phyloP scores from a whole-genome alignment of 371 early-diverging fungal genomes.

The Mucor racemosus region DNA sequence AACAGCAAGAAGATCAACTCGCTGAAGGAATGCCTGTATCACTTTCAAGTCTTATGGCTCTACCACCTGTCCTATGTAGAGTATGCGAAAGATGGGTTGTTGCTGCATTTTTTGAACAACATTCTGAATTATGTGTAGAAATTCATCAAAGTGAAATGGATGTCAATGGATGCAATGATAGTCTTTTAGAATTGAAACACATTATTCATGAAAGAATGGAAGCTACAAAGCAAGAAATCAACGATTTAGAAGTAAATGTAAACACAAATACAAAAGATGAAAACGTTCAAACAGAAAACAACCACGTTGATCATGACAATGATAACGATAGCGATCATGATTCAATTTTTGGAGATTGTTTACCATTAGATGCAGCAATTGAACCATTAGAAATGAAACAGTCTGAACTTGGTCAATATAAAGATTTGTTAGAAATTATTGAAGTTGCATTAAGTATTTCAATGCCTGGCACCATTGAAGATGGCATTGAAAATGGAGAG shows the following conservation, averaged over 20 bases:
- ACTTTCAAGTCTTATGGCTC: constrained; percentile 28
- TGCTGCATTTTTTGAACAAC: constrained; percentile 77
- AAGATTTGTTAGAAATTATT: constrained; percentile 44
- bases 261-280: background rate
- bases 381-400: constrained; percentile 30
- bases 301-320: no score
- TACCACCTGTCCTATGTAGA: constrained; percentile 70
- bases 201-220: constrained; percentile 58
- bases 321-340: constrained; percentile 26
- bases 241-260: background rate
- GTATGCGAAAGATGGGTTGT: constrained; percentile 85
- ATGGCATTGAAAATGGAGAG: constrained; percentile 8
- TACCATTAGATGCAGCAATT: constrained; percentile 31
- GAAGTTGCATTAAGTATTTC: constrained; percentile 59
- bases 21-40: constrained; percentile 10
- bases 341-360: constrained; percentile 29
- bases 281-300: background rate
- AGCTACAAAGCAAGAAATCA: constrained; percentile 19
- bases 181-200: constrained; percentile 62
- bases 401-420: constrained; percentile 34
- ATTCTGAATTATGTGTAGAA: constrained; percentile 74
- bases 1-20: constrained; percentile 5
- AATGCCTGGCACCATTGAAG: constrained; percentile 51
- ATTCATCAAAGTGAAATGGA: constrained; percentile 84
- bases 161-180: constrained; percentile 73